A percentile compares a stretch with the other conserved stretches of the same genome.
Evolutionary conservation across 345 rosid genomes (phyloP).

Genomic region (Arabis alpina): DNA sequence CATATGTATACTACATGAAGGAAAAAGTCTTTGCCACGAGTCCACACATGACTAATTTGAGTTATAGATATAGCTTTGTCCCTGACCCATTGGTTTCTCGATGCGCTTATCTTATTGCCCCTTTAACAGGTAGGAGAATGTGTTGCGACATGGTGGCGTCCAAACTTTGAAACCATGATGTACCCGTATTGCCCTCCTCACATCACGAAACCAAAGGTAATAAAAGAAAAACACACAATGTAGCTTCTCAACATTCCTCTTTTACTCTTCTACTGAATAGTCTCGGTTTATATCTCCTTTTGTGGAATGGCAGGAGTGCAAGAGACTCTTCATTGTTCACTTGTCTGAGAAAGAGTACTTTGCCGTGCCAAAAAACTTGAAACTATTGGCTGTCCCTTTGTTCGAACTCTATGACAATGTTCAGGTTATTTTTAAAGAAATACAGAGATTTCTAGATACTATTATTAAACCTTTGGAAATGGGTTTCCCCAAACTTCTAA

Average conservation of each 20-base stretch:
- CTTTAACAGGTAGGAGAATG: conserved; percentile 85
- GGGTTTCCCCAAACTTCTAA: conserved; percentile 5
- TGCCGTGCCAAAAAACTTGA: conserved; percentile 96
- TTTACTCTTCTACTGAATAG: conserved; percentile 13
- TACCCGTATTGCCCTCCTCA: conserved; percentile 99
- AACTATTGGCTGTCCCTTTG: conserved; percentile 93
- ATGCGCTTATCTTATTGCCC: background rate
- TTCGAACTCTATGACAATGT: conserved; percentile 97
- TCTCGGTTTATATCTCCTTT: conserved; percentile 23
- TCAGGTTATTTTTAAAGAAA: too few relatives aligned
- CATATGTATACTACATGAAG: background rate
- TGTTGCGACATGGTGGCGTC: conserved; percentile 99
- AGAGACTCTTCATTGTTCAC: conserved; percentile 91
- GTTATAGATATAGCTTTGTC: background rate
- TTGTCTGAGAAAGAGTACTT: conserved; percentile 97
- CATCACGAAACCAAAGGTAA: conserved; percentile 94
- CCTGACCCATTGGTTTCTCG: conserved; percentile 14
- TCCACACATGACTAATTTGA: conserved; percentile 12
- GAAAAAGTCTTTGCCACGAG: conserved; percentile 18
- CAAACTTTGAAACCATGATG: conserved; percentile 95
- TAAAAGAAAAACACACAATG: too few relatives aligned
- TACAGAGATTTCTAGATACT: background rate
- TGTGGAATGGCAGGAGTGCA: conserved; percentile 79
- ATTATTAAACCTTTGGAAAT: background rate
- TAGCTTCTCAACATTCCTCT: background rate